Evolutionary conservation across 805 yeast genomes (phyloP).

Genomic region (Saturnispora saitoi): DNA sequence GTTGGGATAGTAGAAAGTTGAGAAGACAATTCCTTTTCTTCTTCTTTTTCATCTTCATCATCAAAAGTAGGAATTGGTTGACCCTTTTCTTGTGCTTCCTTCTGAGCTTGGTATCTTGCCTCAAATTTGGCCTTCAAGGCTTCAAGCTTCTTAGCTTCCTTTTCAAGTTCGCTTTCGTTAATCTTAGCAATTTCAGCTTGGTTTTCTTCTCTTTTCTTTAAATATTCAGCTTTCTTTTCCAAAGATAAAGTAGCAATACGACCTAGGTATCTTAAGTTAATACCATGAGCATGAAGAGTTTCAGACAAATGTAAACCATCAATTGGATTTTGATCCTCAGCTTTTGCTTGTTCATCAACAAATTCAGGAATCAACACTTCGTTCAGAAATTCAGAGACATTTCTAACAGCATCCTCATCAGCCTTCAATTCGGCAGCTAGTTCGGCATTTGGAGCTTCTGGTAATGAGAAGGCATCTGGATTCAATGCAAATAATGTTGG

Average conservation of each 20-base stretch:
- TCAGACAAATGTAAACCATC: slow-evolving; percentile 73
- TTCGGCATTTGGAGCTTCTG: slow-evolving; percentile 32
- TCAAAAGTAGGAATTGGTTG: slow-evolving; percentile 18
- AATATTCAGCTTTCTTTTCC: slow-evolving; percentile 19
- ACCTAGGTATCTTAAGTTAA: slow-evolving; percentile 85
- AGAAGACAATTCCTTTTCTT: slow-evolving; percentile 25
- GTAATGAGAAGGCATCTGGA: slow-evolving; percentile 64
- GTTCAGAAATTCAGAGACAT: slow-evolving; percentile 56
- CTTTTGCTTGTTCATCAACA: slow-evolving; percentile 44
- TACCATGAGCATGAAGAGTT: slow-evolving; percentile 70
- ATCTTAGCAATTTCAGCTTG: slow-evolving; percentile 27
- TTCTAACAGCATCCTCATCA: slow-evolving; percentile 62
- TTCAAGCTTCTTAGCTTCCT: slow-evolving; percentile 21
- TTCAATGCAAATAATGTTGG: slow-evolving; percentile 53
- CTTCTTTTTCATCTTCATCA: slow-evolving; percentile 26
- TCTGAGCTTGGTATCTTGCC: slow-evolving; percentile 17
- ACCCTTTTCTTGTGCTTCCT: slow-evolving; percentile 15
- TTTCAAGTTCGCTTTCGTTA: slow-evolving; percentile 22
- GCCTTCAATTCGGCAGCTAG: slow-evolving; percentile 29
- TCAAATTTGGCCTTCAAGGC: slow-evolving; percentile 28
- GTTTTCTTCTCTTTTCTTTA: slow-evolving; percentile 15
- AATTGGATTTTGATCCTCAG: slow-evolving; percentile 51
- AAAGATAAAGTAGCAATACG: slow-evolving; percentile 33
- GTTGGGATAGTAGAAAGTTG: slow-evolving; percentile 37
- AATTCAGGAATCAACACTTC: slow-evolving; percentile 54